phyloP scores from a whole-genome alignment of 2,329 filamentous ascomycete genomes.

The Penicillium verrucosum region DNA sequence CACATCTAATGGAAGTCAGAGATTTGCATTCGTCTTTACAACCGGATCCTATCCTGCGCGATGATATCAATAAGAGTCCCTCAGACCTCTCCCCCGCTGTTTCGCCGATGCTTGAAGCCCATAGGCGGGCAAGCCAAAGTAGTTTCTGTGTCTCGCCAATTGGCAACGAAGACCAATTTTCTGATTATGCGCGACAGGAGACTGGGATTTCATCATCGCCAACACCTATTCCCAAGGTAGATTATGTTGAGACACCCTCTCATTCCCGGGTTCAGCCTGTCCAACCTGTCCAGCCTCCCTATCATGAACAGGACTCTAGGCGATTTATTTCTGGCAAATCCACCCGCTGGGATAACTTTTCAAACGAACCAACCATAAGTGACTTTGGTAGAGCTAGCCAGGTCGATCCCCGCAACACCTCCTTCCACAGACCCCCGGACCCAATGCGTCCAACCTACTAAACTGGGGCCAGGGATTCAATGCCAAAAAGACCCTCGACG shows the following conservation, averaged over 20 bases:
- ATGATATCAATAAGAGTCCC: conserved; percentile 3
- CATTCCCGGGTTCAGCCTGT: conserved; percentile 1
- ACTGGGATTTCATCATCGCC: conserved; percentile 6
- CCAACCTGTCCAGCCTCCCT: not conserved
- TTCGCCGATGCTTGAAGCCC: conserved; percentile 10
- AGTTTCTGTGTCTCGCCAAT: conserved; percentile 23
- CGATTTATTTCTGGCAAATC: conserved; percentile 15
- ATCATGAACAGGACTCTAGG: conserved; percentile 6
- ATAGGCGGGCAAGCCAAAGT: conserved; percentile 16
- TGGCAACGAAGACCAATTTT: conserved; percentile 7
- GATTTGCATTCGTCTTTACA: conserved; percentile 9
- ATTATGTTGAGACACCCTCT: not conserved
- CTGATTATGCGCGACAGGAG: conserved; percentile 5
- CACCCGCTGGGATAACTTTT: conserved; percentile 61
- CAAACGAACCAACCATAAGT: conserved; percentile 62
- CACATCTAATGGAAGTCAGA: conserved; percentile 7
- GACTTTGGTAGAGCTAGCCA: conserved; percentile 55
- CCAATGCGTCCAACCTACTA: conserved; percentile 29
- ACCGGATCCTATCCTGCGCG: not conserved
- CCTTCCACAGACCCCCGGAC: conserved; percentile 29
- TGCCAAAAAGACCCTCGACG: conserved; percentile 35
- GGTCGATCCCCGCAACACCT: conserved; percentile 50
- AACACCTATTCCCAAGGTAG: not conserved
- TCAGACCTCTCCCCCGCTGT: conserved; percentile 16
- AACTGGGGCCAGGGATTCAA: conserved; percentile 38